Percentiles rank a stretch among this genome's conserved stretches.
phyloP scores from a whole-genome alignment of 1,139 yeast species.

The Saccharomyces hybrid region DNA sequence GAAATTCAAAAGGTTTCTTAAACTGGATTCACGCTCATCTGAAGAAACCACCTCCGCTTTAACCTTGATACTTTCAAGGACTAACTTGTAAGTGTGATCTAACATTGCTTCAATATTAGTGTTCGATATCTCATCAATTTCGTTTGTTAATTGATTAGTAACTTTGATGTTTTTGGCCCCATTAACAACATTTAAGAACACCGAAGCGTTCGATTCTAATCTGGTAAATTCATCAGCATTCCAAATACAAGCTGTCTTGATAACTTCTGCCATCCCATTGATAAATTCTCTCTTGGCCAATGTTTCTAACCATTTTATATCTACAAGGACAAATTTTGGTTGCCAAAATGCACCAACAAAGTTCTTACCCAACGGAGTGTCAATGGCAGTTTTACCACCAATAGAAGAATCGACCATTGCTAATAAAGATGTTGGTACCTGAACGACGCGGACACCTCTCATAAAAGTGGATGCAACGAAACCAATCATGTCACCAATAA shows the following conservation, averaged over 20 bases:
- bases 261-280: conserved; percentile 98
- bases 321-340: conserved; percentile 82
- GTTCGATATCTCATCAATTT: conserved; percentile 29
- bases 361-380: conserved; percentile 95
- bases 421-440: conserved; percentile 85
- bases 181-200: conserved; percentile 44
- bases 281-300: conserved; percentile 90
- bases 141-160: conserved; percentile 31
- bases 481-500: conserved; percentile 98
- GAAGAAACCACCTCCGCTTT: conserved; percentile 90
- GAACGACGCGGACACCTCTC: conserved; percentile 95
- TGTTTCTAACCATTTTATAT: conserved; percentile 77
- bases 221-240: conserved; percentile 79
- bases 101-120: conserved; percentile 62
- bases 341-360: conserved; percentile 98
- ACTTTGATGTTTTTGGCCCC: conserved; percentile 43
- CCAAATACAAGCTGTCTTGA: conserved; percentile 98
- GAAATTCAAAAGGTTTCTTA: conserved; percentile 84
- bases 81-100: conserved; percentile 70
- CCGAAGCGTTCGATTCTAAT: conserved; percentile 65
- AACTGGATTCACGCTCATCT: conserved; percentile 93
- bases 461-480: conserved; percentile 97
- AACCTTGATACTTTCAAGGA: conserved; percentile 76
- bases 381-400: conserved; percentile 98
- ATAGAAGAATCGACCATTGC: conserved; percentile 98